These are phyloP conservation scores for Alternaria metachromatica DNA, from an alignment of 2,329 filamentous ascomycete species.

Conservation along the genomic window DNA sequence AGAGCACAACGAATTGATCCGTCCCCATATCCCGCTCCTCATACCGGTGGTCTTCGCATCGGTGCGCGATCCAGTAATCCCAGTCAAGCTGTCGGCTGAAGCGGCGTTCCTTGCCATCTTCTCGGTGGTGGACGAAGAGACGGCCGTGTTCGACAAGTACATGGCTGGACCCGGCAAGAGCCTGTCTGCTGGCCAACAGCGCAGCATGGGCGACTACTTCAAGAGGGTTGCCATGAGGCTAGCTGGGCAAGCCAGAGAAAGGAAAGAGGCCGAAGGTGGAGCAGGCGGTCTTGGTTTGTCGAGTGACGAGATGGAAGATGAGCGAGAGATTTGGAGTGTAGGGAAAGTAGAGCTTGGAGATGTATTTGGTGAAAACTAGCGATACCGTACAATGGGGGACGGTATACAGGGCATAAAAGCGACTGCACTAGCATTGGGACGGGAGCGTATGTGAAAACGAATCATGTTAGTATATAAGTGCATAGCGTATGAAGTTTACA, in stretches of 20 bases:
- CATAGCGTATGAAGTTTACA: background rate
- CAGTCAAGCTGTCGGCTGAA: slow-evolving; percentile 93
- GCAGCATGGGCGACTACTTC: slow-evolving; percentile 96
- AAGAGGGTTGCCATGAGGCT: slow-evolving; percentile 87
- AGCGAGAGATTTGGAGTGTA: slow-evolving; percentile 94
- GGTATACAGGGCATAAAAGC: slow-evolving; percentile 4
- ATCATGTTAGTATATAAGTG: slow-evolving; percentile 4
- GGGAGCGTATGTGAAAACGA: background rate
- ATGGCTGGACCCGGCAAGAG: slow-evolving; percentile 71
- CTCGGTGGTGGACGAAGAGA: slow-evolving; percentile 85
- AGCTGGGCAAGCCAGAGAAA: slow-evolving; percentile 85
- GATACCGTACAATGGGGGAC: background rate
- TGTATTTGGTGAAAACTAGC: slow-evolving; percentile 34
- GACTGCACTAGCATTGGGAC: slow-evolving; percentile 6
- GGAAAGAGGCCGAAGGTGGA: slow-evolving; percentile 89
- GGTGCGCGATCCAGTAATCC: slow-evolving; percentile 90
- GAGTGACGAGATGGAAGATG: slow-evolving; percentile 92
- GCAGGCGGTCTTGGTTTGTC: slow-evolving; percentile 83
- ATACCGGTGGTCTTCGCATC: slow-evolving; percentile 85
- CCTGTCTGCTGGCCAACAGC: slow-evolving; percentile 74
- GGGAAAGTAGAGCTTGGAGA: slow-evolving; percentile 86
- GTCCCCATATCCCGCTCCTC: slow-evolving; percentile 81
- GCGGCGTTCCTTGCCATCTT: slow-evolving; percentile 93
- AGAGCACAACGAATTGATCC: slow-evolving; percentile 77
- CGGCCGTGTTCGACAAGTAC: slow-evolving; percentile 88